These are phyloP conservation scores for Claviceps fusiformis DNA, from an alignment of 2,329 filamentous ascomycete genomes.

Conservation along the genomic window DNA sequence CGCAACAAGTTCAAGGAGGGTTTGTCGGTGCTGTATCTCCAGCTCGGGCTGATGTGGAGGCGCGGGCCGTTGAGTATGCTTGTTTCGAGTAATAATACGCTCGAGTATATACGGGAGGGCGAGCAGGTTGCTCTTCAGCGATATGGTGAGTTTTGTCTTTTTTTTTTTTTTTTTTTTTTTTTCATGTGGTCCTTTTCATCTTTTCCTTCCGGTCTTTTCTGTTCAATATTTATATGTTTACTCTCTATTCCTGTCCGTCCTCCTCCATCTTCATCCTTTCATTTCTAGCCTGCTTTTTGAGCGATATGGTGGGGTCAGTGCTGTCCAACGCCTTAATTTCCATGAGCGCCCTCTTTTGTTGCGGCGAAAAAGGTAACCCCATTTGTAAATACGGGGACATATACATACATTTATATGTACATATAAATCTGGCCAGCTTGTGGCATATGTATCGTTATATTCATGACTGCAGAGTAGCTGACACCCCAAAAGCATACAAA, in stretches of 20 bases:
- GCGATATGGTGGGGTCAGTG: no score
- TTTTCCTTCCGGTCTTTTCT: neutral
- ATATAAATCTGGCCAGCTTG: no score
- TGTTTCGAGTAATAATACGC: constrained; percentile 40
- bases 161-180: neutral
- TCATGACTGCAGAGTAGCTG: neutral
- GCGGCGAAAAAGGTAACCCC: no score
- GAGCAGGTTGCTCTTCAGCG: constrained; percentile 81
- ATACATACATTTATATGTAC: no score
- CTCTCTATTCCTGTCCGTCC: neutral
- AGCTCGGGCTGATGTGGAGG: constrained; percentile 94
- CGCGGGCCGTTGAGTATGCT: constrained; percentile 73
- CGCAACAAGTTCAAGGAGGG: constrained; percentile 80
- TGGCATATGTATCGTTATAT: no score
- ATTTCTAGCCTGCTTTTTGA: neutral
- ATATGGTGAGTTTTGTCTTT: constrained; percentile 33
- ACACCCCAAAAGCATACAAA: constrained; percentile 34
- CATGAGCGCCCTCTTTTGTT: neutral
- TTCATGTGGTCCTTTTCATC: neutral
- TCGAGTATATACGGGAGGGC: constrained; percentile 70
- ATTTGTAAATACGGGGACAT: no score
- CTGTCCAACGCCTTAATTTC: neutral
- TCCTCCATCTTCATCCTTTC: neutral
- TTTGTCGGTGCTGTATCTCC: constrained; percentile 78
- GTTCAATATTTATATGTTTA: neutral